Evolutionary conservation across 2,329 filamentous ascomycete genomes (phyloP), one percentile per base, ranked within the genome.

Genomic region (Coleophoma cylindrospora): DNA sequence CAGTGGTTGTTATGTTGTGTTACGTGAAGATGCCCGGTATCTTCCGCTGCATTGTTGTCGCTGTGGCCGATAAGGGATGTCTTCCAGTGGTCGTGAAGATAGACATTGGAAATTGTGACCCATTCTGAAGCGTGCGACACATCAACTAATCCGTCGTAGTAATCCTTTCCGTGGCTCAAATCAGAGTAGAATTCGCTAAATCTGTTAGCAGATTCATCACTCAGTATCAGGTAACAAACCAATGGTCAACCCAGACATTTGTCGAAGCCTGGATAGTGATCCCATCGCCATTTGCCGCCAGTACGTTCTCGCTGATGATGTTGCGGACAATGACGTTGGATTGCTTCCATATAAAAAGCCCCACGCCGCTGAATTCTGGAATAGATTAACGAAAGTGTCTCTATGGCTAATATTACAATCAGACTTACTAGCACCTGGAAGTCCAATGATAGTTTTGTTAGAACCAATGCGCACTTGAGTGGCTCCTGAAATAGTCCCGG

Each of bases 211-310:
- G 4, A 12, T n/a, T 3, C 2, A 37, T n/a, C 34, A 37, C 34
- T 37, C n/a, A 37, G 11, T 4, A 37, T 37, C 2, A 12, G n/a
- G 21, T 10, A 1, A 43, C 40, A 14, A 43, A 43, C 64, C 75
- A 73, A 69, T 87, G 83, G 68, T 87, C 84, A 45, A 87, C 70
- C 84, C 83, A 87, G 59, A 82, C 72, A 55, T 84, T 83, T 49
- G 64, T 77, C 45, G 76, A 74, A 12, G 62, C 64, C 64, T 84
- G 75, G 51, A 85, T 77, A 53, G 74, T 76, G 57, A 86, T 76
- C 49, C 77, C 79, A 57, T 86, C 83, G 14, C 81, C 81, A 53
- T 76, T 73, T 19, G 66, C 64, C 8, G 81, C 81, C 11, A 72
- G 61, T 19, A 83, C 79, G 60, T 80, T 77, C 53, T 74, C 67